Conservation (phyloP, 2,329 filamentous ascomycete species). For the Talaromyces sp. region DNA sequence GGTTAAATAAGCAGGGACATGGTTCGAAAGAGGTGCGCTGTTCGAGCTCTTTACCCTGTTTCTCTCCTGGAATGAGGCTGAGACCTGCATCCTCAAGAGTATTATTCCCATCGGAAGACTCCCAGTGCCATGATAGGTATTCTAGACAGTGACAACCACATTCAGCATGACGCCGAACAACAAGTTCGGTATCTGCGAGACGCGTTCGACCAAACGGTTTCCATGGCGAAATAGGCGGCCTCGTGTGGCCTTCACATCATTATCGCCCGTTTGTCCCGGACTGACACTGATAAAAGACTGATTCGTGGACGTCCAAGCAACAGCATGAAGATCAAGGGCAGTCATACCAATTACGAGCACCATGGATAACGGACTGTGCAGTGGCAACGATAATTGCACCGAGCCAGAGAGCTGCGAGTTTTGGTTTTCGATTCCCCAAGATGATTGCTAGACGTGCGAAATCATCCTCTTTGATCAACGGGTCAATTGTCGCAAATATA, state of each 20-base stretch:
- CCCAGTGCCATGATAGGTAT: conserved; percentile 20
- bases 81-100: not conserved
- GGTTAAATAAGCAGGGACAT: not conserved
- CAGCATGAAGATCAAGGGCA: conserved; percentile 15
- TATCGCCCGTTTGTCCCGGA: conserved; percentile 1
- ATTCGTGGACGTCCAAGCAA: conserved; percentile 18
- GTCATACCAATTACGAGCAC: conserved; percentile 12
- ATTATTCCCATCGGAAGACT: conserved; percentile 5
- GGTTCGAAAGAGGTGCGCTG: not conserved
- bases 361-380: conserved; percentile 14
- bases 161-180: conserved; percentile 16
- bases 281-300: conserved; percentile 18
- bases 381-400: conserved; percentile 16
- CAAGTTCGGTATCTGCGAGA: conserved; percentile 16
- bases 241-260: conserved; percentile 18
- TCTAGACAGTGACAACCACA: conserved; percentile 19
- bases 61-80: not conserved
- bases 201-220: conserved; percentile 19
- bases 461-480: conserved; percentile 7
- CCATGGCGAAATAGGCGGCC: conserved; percentile 19
- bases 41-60: not conserved
- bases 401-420: conserved; percentile 19
- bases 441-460: conserved; percentile 9
- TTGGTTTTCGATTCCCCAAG: conserved; percentile 15
- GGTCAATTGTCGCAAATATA: conserved; percentile 15